Conservation (phyloP, 2,329 filamentous ascomycete species). For the Talaromyces sp. region DNA sequence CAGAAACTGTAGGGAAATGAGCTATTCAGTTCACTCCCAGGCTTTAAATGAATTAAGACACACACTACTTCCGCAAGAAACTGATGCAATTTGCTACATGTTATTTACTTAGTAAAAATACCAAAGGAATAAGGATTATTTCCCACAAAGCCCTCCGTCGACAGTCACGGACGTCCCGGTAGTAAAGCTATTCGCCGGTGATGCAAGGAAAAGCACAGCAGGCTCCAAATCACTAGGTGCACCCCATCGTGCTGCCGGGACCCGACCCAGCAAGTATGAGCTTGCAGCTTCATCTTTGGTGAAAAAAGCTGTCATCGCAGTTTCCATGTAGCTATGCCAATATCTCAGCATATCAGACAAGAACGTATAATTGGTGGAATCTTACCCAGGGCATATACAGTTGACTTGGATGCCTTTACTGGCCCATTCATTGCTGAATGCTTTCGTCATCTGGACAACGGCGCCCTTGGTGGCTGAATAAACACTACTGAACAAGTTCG, state of each 20-base stretch:
- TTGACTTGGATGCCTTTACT: slow-evolving; percentile 1
- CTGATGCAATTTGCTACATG: too few species aligned
- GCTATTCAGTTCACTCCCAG: neutral
- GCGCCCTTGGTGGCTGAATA: neutral
- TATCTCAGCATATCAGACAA: neutral
- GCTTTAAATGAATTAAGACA: neutral
- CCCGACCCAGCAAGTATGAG: neutral
- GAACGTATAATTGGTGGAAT: neutral
- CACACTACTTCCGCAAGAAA: neutral
- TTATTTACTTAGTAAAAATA: neutral
- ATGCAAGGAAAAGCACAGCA: neutral
- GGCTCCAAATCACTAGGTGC: neutral
- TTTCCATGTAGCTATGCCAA: neutral
- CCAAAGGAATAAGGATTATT: neutral
- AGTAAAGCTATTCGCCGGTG: neutral
- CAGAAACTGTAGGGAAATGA: slow-evolving; percentile 32
- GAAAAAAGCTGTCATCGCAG: neutral
- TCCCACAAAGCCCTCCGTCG: neutral
- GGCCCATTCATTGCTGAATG: neutral
- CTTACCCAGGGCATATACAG: neutral
- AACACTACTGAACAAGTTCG: neutral
- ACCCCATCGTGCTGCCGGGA: neutral
- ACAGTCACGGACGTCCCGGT: neutral
- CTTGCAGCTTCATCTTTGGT: neutral
- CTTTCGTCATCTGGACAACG: neutral